These are phyloP conservation scores for Aureobasidium leucospermi DNA, from an alignment of 2,329 filamentous ascomycete genomes.

Conservation along the genomic window DNA sequence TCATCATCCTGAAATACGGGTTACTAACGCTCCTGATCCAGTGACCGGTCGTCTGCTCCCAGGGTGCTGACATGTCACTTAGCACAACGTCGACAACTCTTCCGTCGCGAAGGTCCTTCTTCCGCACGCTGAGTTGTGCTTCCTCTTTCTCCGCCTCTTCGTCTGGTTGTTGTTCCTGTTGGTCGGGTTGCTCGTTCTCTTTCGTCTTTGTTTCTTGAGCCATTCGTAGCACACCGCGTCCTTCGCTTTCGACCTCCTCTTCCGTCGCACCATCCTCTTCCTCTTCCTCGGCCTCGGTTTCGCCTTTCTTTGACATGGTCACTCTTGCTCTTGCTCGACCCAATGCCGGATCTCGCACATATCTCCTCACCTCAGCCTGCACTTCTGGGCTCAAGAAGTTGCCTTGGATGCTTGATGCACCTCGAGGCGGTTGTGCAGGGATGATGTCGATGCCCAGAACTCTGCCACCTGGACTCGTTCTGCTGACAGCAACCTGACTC, in stretches of 20 bases:
- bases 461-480: slow-evolving; percentile 66
- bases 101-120: slow-evolving; percentile 36
- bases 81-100: slow-evolving; percentile 82
- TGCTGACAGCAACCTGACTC: slow-evolving; percentile 72
- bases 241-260: slow-evolving; percentile 34
- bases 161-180: slow-evolving; percentile 23
- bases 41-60: slow-evolving; percentile 71
- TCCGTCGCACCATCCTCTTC: slow-evolving; percentile 25
- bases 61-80: slow-evolving; percentile 99
- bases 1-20: slow-evolving; percentile 98
- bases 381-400: slow-evolving; percentile 75
- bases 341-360: slow-evolving; percentile 58
- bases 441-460: slow-evolving; percentile 92
- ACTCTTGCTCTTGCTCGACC: slow-evolving; percentile 42
- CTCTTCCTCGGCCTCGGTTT: slow-evolving; percentile 26
- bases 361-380: slow-evolving; percentile 68
- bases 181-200: slow-evolving; percentile 10
- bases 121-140: slow-evolving; percentile 25
- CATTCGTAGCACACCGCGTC: slow-evolving; percentile 58
- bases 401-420: slow-evolving; percentile 91
- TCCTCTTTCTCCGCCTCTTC: slow-evolving; percentile 22
- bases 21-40: slow-evolving; percentile 87
- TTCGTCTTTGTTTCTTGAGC: slow-evolving; percentile 32
- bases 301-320: slow-evolving; percentile 19
- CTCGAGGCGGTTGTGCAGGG: slow-evolving; percentile 80